Percentiles rank a stretch among this genome's conserved stretches.
phyloP scores from a whole-genome alignment of 352 stramenopile genomes.

The Globisporangium canariense region DNA sequence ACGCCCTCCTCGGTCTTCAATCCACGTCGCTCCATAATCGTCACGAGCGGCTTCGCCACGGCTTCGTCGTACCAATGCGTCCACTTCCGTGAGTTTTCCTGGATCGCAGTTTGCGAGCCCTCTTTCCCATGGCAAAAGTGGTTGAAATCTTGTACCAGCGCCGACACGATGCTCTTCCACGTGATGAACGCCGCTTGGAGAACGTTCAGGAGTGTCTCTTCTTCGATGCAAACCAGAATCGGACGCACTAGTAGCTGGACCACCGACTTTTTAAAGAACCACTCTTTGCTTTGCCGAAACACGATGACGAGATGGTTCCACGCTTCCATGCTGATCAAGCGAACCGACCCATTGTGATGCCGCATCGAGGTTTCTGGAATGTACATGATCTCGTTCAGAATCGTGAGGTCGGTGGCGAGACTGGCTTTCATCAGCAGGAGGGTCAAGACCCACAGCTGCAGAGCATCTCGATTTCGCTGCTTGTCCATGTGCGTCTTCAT shows the following conservation, averaged over 20 bases:
- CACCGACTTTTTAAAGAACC: slow-evolving; percentile 57
- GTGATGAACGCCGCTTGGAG: slow-evolving; percentile 43
- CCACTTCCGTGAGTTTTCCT: slow-evolving; percentile 42
- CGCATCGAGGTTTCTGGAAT: slow-evolving; percentile 51
- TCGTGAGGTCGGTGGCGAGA: slow-evolving; percentile 36
- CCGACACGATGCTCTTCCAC: slow-evolving; percentile 40
- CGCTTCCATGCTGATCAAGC: slow-evolving; percentile 46
- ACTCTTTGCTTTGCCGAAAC: slow-evolving; percentile 43
- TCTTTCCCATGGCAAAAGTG: slow-evolving; percentile 25
- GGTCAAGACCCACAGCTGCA: slow-evolving; percentile 55
- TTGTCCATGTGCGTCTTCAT: slow-evolving; percentile 55
- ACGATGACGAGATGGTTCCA: slow-evolving; percentile 48
- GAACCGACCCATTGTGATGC: slow-evolving; percentile 39
- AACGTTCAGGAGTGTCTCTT: slow-evolving; percentile 48
- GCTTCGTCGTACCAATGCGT: slow-evolving; percentile 60
- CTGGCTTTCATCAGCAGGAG: slow-evolving; percentile 39
- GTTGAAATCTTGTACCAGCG: slow-evolving; percentile 55
- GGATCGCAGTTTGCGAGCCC: slow-evolving; percentile 21
- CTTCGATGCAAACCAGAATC: slow-evolving; percentile 40
- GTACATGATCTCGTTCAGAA: slow-evolving; percentile 54
- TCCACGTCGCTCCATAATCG: slow-evolving; percentile 13
- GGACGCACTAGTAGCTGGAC: slow-evolving; percentile 48
- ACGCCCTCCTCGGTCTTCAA: background rate
- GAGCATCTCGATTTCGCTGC: slow-evolving; percentile 36
- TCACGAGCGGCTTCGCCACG: slow-evolving; percentile 29